Percentiles rank a stretch among this genome's conserved stretches.
These are phyloP conservation scores for Verticillium nubilum DNA, from an alignment of 2,329 filamentous ascomycete species.

Conservation along the genomic window DNA sequence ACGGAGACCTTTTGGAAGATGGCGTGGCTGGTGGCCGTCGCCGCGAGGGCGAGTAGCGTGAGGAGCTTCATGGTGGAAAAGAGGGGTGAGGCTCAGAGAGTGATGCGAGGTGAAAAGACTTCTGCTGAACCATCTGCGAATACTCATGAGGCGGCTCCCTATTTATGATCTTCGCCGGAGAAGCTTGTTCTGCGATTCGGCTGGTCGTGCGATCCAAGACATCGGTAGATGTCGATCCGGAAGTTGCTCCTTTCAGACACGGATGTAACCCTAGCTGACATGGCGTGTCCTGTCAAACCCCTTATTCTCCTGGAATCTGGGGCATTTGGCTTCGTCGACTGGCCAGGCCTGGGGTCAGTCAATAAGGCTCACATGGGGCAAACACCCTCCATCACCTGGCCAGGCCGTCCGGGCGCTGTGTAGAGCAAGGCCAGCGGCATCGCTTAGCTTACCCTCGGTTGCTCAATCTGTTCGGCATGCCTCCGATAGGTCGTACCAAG, in stretches of 20 bases:
- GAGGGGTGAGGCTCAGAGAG: not conserved
- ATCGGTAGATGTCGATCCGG: conserved; percentile 1
- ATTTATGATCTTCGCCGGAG: not conserved
- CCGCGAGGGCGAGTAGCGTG: conserved; percentile 12
- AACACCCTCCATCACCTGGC: not conserved
- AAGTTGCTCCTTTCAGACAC: not conserved
- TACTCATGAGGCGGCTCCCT: not conserved
- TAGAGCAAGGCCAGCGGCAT: not conserved
- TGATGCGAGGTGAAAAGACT: not conserved
- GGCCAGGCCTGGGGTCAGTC: no score
- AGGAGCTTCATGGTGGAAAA: conserved; percentile 10
- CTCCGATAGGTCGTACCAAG: not conserved
- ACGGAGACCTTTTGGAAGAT: conserved; percentile 40
- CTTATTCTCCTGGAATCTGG: not conserved
- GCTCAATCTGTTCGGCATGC: not conserved
- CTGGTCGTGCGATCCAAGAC: not conserved
- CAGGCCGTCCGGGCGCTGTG: not conserved
- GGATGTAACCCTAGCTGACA: not conserved
- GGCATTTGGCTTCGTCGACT: no score
- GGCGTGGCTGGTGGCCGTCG: conserved; percentile 29
- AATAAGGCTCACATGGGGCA: not conserved
- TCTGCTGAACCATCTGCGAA: not conserved
- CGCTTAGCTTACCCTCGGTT: not conserved
- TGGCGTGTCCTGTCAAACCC: not conserved
- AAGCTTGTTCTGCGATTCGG: not conserved